Evolutionary conservation across 352 stramenopile species (phyloP).

Genomic region (Globisporangium irregulare): DNA sequence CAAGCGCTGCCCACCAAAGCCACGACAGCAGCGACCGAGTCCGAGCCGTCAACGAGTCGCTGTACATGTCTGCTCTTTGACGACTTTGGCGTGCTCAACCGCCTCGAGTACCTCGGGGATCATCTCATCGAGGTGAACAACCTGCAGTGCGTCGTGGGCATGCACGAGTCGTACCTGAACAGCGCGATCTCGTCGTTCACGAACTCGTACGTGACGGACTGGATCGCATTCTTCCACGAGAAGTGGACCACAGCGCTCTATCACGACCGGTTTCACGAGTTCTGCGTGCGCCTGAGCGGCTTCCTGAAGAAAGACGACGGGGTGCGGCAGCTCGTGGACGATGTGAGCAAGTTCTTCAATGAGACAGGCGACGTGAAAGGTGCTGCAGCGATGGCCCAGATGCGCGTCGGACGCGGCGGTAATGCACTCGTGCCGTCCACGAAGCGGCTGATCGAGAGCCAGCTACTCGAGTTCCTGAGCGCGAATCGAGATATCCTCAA

Average conservation of each 20-base stretch:
- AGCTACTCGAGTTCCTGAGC: constrained; percentile 73
- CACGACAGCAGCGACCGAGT: constrained; percentile 14
- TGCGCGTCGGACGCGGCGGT: constrained; percentile 64
- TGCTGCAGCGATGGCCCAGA: constrained; percentile 50
- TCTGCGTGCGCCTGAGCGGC: constrained; percentile 52
- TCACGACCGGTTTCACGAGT: constrained; percentile 78
- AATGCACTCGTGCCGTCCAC: constrained; percentile 59
- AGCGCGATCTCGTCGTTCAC: constrained; percentile 70
- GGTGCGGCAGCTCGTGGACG: constrained; percentile 57
- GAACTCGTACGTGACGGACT: constrained; percentile 71
- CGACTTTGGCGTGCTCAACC: constrained; percentile 67
- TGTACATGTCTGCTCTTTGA: constrained; percentile 77
- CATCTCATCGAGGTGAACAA: constrained; percentile 58
- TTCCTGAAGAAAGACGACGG: constrained; percentile 71
- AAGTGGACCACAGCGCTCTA: constrained; percentile 74
- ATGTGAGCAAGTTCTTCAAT: constrained; percentile 53
- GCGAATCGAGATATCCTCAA: constrained; percentile 72
- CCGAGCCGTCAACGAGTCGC: constrained; percentile 18
- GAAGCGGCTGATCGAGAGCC: constrained; percentile 73
- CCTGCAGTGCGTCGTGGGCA: constrained; percentile 68
- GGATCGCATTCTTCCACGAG: constrained; percentile 79
- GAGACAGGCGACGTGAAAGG: constrained; percentile 69
- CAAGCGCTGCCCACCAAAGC: constrained; percentile 56
- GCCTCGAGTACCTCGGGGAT: constrained; percentile 68
- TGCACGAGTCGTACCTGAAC: constrained; percentile 88